Conservation (phyloP, 306 rosid genomes). For the Gastrolobium villosum region DNA sequence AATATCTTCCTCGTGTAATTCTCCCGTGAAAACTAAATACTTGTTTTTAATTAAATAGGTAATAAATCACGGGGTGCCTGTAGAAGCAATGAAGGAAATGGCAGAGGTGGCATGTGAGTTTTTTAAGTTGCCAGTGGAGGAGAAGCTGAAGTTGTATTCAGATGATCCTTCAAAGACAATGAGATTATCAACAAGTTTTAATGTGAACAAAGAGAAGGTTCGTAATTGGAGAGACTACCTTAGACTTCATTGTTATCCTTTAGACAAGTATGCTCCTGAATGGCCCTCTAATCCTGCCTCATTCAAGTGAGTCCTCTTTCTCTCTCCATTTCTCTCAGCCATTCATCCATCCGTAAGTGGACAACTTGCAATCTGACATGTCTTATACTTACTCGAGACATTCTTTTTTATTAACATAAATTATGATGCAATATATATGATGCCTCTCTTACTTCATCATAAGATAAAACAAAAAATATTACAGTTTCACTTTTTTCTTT, state of each 20-base stretch:
- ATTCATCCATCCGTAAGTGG: not conserved
- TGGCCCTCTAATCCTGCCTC: slow-evolving; percentile 90
- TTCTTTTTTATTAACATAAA: not conserved
- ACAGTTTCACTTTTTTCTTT: too few relatives aligned
- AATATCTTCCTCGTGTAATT: too few relatives aligned
- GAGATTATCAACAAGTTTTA: slow-evolving; percentile 86
- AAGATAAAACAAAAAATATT: not conserved
- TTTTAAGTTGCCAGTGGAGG: slow-evolving; percentile 76
- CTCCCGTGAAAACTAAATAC: not conserved
- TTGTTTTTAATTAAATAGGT: slow-evolving; percentile 56
- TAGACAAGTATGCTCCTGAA: slow-evolving; percentile 68
- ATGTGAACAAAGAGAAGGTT: slow-evolving; percentile 73
- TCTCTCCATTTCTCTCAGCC: not conserved
- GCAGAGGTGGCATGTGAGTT: slow-evolving; percentile 66
- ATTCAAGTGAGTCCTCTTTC: slow-evolving; percentile 65
- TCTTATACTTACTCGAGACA: not conserved
- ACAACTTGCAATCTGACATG: not conserved
- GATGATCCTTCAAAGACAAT: slow-evolving; percentile 86
- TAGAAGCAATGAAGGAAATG: slow-evolving; percentile 65
- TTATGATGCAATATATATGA: not conserved
- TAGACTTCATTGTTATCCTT: slow-evolving; percentile 88
- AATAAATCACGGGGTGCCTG: slow-evolving; percentile 73
- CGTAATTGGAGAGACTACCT: slow-evolving; percentile 98
- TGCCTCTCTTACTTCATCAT: not conserved
- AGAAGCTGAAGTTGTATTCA: slow-evolving; percentile 87